Conservation (phyloP, 192 early-diverging fungal genomes). For the Chytriomyces hyalinus region DNA sequence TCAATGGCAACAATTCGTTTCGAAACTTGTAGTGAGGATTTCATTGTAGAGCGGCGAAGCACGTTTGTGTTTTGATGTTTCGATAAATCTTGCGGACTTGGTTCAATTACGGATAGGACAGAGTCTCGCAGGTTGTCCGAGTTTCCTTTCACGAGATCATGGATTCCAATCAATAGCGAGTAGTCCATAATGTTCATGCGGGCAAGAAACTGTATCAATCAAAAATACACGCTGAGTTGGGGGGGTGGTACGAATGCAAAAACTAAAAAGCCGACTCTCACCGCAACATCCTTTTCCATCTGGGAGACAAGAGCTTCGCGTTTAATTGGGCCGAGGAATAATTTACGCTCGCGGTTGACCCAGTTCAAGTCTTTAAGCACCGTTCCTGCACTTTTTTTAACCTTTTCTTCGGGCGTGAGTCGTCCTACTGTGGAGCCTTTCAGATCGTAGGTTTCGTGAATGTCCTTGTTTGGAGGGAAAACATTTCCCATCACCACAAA, state of each 20-base stretch:
- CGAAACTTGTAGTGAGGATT: not conserved
- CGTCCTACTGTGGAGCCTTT: slow-evolving; percentile 94
- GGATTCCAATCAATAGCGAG: slow-evolving; percentile 90
- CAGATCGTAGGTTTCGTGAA: slow-evolving; percentile 94
- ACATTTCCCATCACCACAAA: slow-evolving; percentile 99
- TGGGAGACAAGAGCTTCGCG: slow-evolving; percentile 80
- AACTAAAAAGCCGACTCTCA: slow-evolving; percentile 30
- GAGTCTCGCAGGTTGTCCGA: slow-evolving; percentile 88
- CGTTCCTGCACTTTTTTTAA: slow-evolving; percentile 79
- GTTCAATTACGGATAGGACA: slow-evolving; percentile 84
- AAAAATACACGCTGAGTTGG: not conserved
- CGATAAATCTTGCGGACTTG: slow-evolving; percentile 43
- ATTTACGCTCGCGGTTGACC: slow-evolving; percentile 71
- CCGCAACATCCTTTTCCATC: slow-evolving; percentile 83
- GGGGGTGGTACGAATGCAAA: not conserved
- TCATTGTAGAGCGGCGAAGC: not conserved
- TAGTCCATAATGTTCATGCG: slow-evolving; percentile 96
- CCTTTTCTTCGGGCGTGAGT: slow-evolving; percentile 75
- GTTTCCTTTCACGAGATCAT: slow-evolving; percentile 80
- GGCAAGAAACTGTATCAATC: slow-evolving; percentile 60
- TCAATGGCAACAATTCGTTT: not conserved
- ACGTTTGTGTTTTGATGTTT: slow-evolving; percentile 10
- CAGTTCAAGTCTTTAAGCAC: slow-evolving; percentile 98
- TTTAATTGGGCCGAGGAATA: slow-evolving; percentile 86
- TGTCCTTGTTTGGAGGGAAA: slow-evolving; percentile 95